phyloP scores from a whole-genome alignment of 2,329 filamentous ascomycete species.

The Colletotrichum ledebouriae region DNA sequence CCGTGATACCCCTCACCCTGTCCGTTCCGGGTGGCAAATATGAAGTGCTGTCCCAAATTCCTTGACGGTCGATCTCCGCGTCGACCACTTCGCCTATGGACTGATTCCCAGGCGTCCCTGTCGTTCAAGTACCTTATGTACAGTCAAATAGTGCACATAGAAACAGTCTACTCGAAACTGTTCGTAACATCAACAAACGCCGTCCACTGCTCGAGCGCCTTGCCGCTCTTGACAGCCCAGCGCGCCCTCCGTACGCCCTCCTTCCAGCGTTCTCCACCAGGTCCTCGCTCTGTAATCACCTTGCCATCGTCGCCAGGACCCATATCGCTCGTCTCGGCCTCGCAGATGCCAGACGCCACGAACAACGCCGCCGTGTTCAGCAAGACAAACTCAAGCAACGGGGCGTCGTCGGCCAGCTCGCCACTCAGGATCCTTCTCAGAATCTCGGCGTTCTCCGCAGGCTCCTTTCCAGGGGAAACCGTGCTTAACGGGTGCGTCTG shows the following conservation, averaged over 20 bases:
- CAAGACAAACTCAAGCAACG: slow-evolving; percentile 92
- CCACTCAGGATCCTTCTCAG: slow-evolving; percentile 81
- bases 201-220: slow-evolving; percentile 86
- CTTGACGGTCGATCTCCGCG: not conserved
- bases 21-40: slow-evolving; percentile 4
- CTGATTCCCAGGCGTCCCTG: not conserved
- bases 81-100: too few species aligned
- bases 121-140: not conserved
- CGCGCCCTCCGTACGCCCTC: slow-evolving; percentile 89
- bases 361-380: slow-evolving; percentile 93
- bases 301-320: slow-evolving; percentile 83
- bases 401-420: slow-evolving; percentile 80
- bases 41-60: slow-evolving; percentile 1
- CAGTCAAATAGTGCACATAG: too few species aligned
- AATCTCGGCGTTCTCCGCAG: slow-evolving; percentile 88
- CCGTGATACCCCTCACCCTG: slow-evolving; percentile 21
- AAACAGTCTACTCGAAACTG: slow-evolving; percentile 38
- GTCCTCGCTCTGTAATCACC: slow-evolving; percentile 85
- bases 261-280: slow-evolving; percentile 92
- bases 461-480: slow-evolving; percentile 88
- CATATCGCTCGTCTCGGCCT: slow-evolving; percentile 84
- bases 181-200: slow-evolving; percentile 89
- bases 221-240: slow-evolving; percentile 89
- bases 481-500: slow-evolving; percentile 78
- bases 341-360: slow-evolving; percentile 87